Base-by-base conservation (phyloP, 2,329 filamentous ascomycete genomes). In the Claviceps sorghi region DNA sequence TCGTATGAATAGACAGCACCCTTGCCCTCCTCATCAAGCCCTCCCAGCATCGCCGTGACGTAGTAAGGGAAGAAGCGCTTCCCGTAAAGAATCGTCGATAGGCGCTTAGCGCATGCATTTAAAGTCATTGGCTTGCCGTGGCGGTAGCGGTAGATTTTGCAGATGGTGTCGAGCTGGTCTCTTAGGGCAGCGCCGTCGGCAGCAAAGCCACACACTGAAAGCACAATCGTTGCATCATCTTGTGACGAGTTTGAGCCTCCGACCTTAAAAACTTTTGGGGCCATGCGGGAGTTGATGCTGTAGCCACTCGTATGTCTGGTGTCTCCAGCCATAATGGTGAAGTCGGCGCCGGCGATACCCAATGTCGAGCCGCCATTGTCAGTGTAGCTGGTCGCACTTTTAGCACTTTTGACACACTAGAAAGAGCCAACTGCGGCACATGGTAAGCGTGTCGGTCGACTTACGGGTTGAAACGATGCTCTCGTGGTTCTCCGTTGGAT, bases 1-100 rank as follows among this genome's bases (percentile, higher is more conserved):
- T 98, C 93, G 73, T 98, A 98, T 58, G 86, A 93, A 77, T 96
- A 98, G 56, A 98, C 78, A 51, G 91, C 91, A 54, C 93, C 94
- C 68, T 83, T 86, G 61, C 93, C 93, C 57, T 97, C 83, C 72
- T 97, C 93, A 62, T 98, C 94, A 56, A 98, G 72, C 21, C 93
- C 93, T 47, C 86, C 93, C 47, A 98, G 76, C 67, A 98, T 97
- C 34, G 91, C 91, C 63, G 91, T 83, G 54, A 94, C 88, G 70
- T 98, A 98, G 80, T 95, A 98, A 22, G 93, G 93, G 76, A 98
- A 98, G 77, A 98, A 98, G 48, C 93, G 88, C 76, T 97, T 97
- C 69, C 83, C 78, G 76, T 98, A 98, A 53, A 98, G 82, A 59
- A 98, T 94, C 47, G 94, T 96, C 42, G 88, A 91, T 56, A 98